phyloP scores from a whole-genome alignment of 257 asterid genomes.

The Striga asiatica region DNA sequence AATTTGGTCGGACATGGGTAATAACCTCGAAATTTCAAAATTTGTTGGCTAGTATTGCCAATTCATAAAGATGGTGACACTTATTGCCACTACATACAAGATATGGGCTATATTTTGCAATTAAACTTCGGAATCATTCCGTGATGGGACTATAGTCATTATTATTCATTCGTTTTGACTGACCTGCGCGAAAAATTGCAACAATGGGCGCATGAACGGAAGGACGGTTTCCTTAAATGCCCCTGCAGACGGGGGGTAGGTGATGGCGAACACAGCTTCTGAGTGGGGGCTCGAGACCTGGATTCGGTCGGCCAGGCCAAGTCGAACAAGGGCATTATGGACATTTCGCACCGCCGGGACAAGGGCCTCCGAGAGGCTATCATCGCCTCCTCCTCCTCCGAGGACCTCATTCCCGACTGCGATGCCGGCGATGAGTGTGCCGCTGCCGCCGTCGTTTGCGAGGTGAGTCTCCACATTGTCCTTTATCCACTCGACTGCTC shows the following conservation, averaged over 20 bases:
- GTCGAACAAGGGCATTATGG: constrained; percentile 41
- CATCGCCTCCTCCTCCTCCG: constrained; percentile 27
- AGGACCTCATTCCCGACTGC: constrained; percentile 81
- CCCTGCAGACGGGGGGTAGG: constrained; percentile 73
- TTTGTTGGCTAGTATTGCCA: no score
- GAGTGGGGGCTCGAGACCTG: constrained; percentile 89
- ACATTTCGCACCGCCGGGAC: constrained; percentile 67
- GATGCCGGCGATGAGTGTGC: constrained; percentile 52
- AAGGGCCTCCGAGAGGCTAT: constrained; percentile 61
- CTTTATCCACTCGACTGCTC: constrained; percentile 60
- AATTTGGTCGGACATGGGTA: no score
- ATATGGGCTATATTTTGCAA: no score
- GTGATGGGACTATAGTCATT: no score
- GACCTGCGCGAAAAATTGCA: constrained; percentile 46
- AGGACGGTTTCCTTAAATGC: constrained; percentile 59
- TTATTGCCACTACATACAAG: no score
- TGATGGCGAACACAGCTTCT: constrained; percentile 48
- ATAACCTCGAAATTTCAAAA: no score
- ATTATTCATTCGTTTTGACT: no score
- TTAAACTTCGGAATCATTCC: no score
- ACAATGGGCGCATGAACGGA: constrained; percentile 64
- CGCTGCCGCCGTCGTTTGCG: no score
- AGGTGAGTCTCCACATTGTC: constrained; percentile 46
- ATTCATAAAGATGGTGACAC: no score
- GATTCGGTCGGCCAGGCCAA: constrained; percentile 26